Base-by-base conservation (phyloP, 108 stramenopile genomes). In the Fistulifera pelliculosa region DNA sequence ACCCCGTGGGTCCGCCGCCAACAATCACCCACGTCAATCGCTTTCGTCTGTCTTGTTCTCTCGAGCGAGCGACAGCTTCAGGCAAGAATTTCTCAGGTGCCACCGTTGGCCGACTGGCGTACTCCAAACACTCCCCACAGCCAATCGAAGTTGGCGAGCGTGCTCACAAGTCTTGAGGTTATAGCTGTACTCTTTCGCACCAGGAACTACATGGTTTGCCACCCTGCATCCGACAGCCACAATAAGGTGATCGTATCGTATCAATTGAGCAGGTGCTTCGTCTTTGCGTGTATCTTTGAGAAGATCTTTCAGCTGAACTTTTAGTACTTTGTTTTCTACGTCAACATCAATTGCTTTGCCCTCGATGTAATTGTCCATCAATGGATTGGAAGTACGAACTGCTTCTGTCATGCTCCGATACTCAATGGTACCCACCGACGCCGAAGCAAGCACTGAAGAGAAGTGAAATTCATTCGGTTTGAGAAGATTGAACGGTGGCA, bases 1-100 rank as follows among this genome's bases (percentile, higher is more conserved):
- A 83, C 71, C 8, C 84, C 13, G 80, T 85, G n/a, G 80, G 74
- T 2, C 84, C 84, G 40, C 80, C 85, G 38, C 85, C 85, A 22
- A 78, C 74, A 54, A 81, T 74, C 48, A 63, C 47, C 40, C 79
- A 75, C 12, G 74, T 75, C 16, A 61, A 60, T 2, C 72, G 66
- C 47, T 62, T 54, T 17, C 24, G 39, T 16, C 77, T 40, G 57
- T 81, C 80, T 38, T 65, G 25, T 11, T 54, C 23, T 35, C 45
- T 7, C 6, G 15, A 25, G 12, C 21, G 21, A 2, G 44, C 14
- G 15, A 44, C 10, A 4, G n/a, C 52, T 45, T 45, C 44, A 4
- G 19, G 16, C 6, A 45, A 11, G n/a, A 26, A 23, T 22, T 49
- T 28, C 6, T 54, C 56, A 15, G 43, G 45, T 7, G 68, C 39